Base-by-base conservation (phyloP, 1,284 basidiomycete species). In the Ustilago crameri region DNA sequence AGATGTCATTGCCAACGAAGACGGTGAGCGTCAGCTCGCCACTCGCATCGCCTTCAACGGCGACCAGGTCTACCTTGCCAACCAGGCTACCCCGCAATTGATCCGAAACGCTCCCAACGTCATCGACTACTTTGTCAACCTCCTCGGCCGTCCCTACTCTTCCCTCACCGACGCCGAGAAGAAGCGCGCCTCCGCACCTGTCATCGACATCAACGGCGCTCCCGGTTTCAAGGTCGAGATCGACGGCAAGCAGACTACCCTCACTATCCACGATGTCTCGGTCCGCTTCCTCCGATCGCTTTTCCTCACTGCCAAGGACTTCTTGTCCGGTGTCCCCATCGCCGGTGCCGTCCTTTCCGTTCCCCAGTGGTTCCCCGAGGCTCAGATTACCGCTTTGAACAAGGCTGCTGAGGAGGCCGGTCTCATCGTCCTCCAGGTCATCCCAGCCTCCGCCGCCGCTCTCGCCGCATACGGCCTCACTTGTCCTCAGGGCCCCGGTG, bases 21-120 rank as follows among this genome's bases (percentile, higher is more conserved):
- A 98, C 81, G 95, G 95, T 47, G 95, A 98, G 84, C 90, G 95
- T 40, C 96, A 98, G 86, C 96, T 98, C 80, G 94, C 94, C 0
- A 95, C 92, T 80, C 93, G 93, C 40, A 88, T 98, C 65, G 90
- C 95, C 0, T 98, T 95, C 85, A 90, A 90, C 66, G 94, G 74
- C 47, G 80, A 81, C 62, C 82, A 83, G 71, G 81, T 83, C 38
- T 98, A 98, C 86, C 91, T 96, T 56, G 95, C 95, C 75, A 96
- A 93, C 85, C 93, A 95, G 83, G 95, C 95, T 50, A 93, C 91
- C 80, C 91, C 90, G 10, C 95, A 98, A 83, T 90, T 98, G 47
- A 91, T 98, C 27, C 95, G 97, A 85, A 98, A 98, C 84, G 87
- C 91, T 4, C 87, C 90, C 82, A 98, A 98, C 85, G 96, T 95